Percentiles rank a stretch among this genome's conserved stretches.
Conservation (phyloP, 1,139 yeast species). For the Kurtzmaniella quercitrusa region DNA sequence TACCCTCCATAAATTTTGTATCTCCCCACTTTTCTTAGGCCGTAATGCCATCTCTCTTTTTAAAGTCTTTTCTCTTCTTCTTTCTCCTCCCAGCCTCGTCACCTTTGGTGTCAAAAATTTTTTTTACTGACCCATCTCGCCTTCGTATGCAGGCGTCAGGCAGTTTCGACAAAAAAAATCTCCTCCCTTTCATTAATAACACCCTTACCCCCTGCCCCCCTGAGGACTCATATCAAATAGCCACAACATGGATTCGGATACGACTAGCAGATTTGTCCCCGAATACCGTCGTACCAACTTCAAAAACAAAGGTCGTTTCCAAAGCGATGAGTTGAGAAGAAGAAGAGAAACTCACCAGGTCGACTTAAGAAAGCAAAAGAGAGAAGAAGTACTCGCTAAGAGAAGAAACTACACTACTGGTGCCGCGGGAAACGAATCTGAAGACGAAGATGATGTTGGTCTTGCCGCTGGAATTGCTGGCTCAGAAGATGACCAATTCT, state of each 20-base stretch:
- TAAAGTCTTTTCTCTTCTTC: too few relatives aligned
- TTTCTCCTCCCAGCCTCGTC: too few relatives aligned
- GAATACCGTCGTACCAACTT: constrained; percentile 96
- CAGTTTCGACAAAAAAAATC: constrained; percentile 1
- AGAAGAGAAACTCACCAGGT: constrained; percentile 98
- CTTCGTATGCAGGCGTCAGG: too few relatives aligned
- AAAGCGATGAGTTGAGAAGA: constrained; percentile 94
- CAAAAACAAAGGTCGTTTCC: constrained; percentile 91
- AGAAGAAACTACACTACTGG: constrained; percentile 69
- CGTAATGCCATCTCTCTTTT: too few relatives aligned
- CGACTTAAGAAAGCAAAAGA: constrained; percentile 91
- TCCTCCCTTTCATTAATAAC: constrained; percentile 1
- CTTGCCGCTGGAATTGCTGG: constrained; percentile 23
- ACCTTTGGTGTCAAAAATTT: too few relatives aligned
- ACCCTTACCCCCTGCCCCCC: neutral
- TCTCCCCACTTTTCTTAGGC: too few relatives aligned
- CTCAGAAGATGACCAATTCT: constrained; percentile 47
- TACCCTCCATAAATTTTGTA: too few relatives aligned
- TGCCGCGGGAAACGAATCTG: constrained; percentile 32
- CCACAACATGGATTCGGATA: constrained; percentile 63
- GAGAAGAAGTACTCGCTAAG: constrained; percentile 92
- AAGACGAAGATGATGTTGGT: constrained; percentile 40
- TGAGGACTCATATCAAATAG: neutral
- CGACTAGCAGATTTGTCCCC: constrained; percentile 85
- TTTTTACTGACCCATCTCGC: too few relatives aligned